Evolutionary conservation across 129 eudicot genomes (phyloP).

Genomic region (Tanacetum coccineum): DNA sequence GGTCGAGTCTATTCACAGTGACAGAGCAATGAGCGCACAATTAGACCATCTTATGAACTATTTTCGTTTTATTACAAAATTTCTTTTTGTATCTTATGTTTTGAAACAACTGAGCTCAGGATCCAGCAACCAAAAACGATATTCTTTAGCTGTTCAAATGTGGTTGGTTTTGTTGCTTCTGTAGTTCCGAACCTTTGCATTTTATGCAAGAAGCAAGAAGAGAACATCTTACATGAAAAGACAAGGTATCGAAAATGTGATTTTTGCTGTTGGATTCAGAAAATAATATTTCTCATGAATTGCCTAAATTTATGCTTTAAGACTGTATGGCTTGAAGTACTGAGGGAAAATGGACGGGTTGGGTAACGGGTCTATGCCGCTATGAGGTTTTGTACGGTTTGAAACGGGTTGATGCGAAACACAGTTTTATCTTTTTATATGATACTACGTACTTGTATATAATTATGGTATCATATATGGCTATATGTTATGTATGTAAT

Average conservation of each 20-base stretch:
- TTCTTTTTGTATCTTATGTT: not conserved
- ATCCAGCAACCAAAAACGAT: no score
- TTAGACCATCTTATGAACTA: not conserved
- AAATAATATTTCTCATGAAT: not conserved
- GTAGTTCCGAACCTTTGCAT: not conserved
- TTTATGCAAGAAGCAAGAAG: conserved; percentile 9
- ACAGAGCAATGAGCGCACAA: not conserved
- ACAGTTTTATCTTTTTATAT: no score
- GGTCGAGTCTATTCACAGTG: not conserved
- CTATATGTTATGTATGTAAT: no score
- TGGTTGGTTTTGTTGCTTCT: not conserved
- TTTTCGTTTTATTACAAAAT: not conserved
- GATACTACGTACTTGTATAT: no score
- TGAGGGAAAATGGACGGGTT: no score
- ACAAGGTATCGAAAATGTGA: not conserved
- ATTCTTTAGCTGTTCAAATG: no score
- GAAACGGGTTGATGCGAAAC: no score
- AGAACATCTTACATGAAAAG: not conserved
- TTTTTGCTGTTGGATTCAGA: not conserved
- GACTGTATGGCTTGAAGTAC: not conserved
- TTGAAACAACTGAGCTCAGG: not conserved
- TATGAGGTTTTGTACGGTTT: no score
- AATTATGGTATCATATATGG: no score
- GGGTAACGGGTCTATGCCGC: no score
- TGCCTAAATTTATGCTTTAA: not conserved